A percentile compares a stretch with the other conserved stretches of the same genome.
phyloP scores from a whole-genome alignment of 257 asterid genomes.

The Striga asiatica region DNA sequence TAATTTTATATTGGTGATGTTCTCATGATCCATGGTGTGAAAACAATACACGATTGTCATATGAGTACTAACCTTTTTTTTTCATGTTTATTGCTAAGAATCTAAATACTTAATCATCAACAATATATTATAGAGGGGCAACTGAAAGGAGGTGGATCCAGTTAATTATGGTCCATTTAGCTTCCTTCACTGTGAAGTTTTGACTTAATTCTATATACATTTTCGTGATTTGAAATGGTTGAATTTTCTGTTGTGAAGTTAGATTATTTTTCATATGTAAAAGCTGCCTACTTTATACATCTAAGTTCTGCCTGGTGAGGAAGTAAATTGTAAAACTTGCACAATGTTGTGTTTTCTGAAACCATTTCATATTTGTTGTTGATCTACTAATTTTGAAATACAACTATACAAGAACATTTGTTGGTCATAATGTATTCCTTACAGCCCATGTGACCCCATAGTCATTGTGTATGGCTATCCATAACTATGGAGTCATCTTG shows the following conservation, averaged over 20 bases:
- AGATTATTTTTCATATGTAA: neutral
- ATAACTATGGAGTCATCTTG: neutral
- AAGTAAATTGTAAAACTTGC: neutral
- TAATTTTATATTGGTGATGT: neutral
- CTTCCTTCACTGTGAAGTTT: neutral
- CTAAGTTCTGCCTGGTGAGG: too few relatives aligned
- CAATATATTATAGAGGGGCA: neutral
- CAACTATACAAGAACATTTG: too few relatives aligned
- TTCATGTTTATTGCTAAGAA: neutral
- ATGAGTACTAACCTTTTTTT: neutral
- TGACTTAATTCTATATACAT: neutral
- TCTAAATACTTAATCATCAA: neutral
- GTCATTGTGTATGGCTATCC: neutral
- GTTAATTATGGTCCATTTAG: neutral
- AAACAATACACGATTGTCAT: neutral
- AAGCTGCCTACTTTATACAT: constrained; percentile 3
- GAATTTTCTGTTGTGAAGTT: neutral
- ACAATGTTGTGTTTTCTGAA: neutral
- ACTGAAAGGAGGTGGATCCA: neutral
- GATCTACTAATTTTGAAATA: neutral
- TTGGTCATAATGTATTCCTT: constrained; percentile 1
- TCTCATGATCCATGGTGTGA: neutral
- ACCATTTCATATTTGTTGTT: neutral
- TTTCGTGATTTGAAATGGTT: neutral
- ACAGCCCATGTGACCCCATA: neutral